A percentile compares a stretch with the other conserved stretches of the same genome.
Evolutionary conservation across 1,284 basidiomycete species (phyloP).

Genomic region (Farysia itapuensis): DNA sequence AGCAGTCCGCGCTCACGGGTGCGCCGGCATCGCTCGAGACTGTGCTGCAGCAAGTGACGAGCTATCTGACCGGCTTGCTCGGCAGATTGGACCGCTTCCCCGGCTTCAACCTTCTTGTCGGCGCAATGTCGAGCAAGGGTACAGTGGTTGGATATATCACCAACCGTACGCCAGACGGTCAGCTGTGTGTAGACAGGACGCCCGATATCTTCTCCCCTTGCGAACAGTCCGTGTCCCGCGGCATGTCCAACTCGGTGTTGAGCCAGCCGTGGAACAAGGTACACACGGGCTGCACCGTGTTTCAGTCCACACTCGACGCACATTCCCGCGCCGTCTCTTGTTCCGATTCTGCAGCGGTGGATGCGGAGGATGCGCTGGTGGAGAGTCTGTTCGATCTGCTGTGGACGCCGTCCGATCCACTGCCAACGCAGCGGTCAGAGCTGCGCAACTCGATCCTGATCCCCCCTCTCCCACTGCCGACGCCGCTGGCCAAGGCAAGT

Average conservation of each 20-base stretch:
- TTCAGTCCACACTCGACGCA: slow-evolving; percentile 1
- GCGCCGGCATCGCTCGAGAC: background rate
- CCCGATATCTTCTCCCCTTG: slow-evolving; percentile 4
- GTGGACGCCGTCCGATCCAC: slow-evolving; percentile 11
- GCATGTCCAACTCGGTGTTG: slow-evolving; percentile 29
- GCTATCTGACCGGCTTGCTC: slow-evolving; percentile 7
- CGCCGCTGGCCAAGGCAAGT: background rate
- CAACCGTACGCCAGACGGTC: slow-evolving; percentile 15
- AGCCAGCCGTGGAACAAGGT: slow-evolving; percentile 31
- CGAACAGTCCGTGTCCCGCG: background rate
- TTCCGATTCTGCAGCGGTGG: background rate
- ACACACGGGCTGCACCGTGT: slow-evolving; percentile 1
- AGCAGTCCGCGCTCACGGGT: background rate
- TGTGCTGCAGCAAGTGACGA: background rate
- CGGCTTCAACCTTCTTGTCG: slow-evolving; percentile 48
- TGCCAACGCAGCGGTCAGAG: slow-evolving; percentile 5
- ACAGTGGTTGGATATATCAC: slow-evolving; percentile 20
- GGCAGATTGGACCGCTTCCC: slow-evolving; percentile 18
- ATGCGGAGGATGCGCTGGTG: slow-evolving; percentile 4
- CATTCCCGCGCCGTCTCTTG: background rate
- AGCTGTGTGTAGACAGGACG: background rate
- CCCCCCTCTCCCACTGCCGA: slow-evolving; percentile 11
- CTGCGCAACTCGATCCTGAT: slow-evolving; percentile 31
- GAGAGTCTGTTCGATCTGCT: slow-evolving; percentile 26
- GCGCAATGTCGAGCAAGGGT: background rate